Base-by-base conservation (phyloP, 75 land plant species). In the Ceratopteris richardii region DNA sequence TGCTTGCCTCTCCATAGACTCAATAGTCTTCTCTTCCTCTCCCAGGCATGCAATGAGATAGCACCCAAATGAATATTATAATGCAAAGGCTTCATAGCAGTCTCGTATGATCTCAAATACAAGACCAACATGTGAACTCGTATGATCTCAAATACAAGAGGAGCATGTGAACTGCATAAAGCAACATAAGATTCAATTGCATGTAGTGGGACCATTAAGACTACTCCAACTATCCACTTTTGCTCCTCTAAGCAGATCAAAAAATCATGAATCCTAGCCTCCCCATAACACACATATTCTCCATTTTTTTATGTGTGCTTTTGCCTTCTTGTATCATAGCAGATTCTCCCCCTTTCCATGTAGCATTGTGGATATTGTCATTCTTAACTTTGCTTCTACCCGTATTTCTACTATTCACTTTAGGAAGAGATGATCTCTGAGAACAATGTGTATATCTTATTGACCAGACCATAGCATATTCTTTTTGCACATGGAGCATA, bases 21-120 rank as follows among this genome's bases (percentile, higher is more conserved):
- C 37, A 3, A 33, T 33, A 33, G 37, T 4, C 3, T 33, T 33
- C 9, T 33, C 37, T 9, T 33, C 37, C 9, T 9, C 37, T 89
- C 98, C 98, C 59, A 93, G 72, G 71, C 98, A 93, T 11, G 98
- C 96, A 9, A 33, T 33, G 37, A 33, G 37, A 33, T 33, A 33
- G 37, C 3, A 9, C 9, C 37, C 37, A 33, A 64, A 93, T 80
- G 24, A 93, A 64, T 93, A 93, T n/a, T n/a, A n/a, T 77, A 93
- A 83, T 5, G 98, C 98, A 75, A 89, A 93, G 17, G 98, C 70
- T 66, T 89, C 98, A 70, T 93, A 93, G 73, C 96, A 85, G 56
- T 93, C 88, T 31, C 98, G 84, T 60, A 65, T 79, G 65, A 85
- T 95, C 88, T 67, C 50, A 71, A 56, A 9, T 21, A 0, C 12